Evolutionary conservation across 2,329 filamentous ascomycete species (phyloP).

Genomic region (Aspergillus cejpii): DNA sequence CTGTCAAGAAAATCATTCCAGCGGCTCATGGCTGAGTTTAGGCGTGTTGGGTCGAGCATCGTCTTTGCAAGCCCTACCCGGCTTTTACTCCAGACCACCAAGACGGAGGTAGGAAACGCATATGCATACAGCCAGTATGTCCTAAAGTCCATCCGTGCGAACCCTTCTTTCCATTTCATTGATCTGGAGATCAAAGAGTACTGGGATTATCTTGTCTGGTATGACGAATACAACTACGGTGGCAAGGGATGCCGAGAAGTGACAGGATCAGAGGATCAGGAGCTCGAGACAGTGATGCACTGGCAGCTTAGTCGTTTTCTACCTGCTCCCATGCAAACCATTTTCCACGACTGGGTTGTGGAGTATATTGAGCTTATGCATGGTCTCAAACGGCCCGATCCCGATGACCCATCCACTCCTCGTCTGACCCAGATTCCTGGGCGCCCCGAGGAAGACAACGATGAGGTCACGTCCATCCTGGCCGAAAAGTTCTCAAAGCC

Average conservation of each 20-base stretch:
- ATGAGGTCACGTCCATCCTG: constrained; percentile 59
- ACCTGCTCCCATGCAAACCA: constrained; percentile 68
- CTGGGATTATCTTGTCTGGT: constrained; percentile 99
- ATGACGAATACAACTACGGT: constrained; percentile 98
- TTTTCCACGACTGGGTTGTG: constrained; percentile 87
- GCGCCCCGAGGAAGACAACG: constrained; percentile 54
- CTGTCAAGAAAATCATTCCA: constrained; percentile 97
- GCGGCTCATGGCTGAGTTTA: constrained; percentile 94
- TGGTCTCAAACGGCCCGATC: constrained; percentile 64
- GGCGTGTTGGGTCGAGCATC: constrained; percentile 87
- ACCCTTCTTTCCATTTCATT: constrained; percentile 93
- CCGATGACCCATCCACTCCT: constrained; percentile 53
- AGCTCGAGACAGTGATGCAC: constrained; percentile 88
- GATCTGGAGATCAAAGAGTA: constrained; percentile 97
- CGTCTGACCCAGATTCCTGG: constrained; percentile 56
- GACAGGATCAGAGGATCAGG: constrained; percentile 66
- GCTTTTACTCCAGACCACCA: constrained; percentile 88
- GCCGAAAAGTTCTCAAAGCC: constrained; percentile 82
- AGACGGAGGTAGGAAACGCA: constrained; percentile 91
- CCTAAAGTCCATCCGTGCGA: constrained; percentile 90
- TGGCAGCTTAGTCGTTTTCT: constrained; percentile 95
- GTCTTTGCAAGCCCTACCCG: constrained; percentile 91
- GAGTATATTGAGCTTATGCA: constrained; percentile 97
- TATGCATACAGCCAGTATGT: constrained; percentile 97
- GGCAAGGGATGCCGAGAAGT: constrained; percentile 85